phyloP scores from a whole-genome alignment of 768 basidiomycete genomes.

The Suillus variegatus region DNA sequence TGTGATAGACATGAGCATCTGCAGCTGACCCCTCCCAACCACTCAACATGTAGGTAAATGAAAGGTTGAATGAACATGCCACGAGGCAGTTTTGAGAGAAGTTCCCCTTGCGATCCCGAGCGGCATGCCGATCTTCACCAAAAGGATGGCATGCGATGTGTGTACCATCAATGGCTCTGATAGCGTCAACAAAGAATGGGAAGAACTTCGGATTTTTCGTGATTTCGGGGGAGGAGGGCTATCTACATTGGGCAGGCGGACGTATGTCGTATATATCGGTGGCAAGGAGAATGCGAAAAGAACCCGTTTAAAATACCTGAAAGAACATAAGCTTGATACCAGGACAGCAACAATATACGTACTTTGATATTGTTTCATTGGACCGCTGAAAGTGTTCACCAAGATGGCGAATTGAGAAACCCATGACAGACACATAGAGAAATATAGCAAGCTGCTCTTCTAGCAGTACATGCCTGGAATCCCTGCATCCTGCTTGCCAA shows the following conservation, averaged over 20 bases:
- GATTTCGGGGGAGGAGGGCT: slow-evolving; percentile 18
- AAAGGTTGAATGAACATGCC: background rate
- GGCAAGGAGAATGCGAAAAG: slow-evolving; percentile 25
- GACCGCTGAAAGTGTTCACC: too few species aligned
- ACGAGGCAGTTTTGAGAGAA: background rate
- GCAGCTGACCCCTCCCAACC: background rate
- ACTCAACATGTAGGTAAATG: background rate
- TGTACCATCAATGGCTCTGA: slow-evolving; percentile 32
- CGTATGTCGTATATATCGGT: slow-evolving; percentile 29
- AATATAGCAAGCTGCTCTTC: too few species aligned
- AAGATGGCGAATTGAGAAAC: too few species aligned
- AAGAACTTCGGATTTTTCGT: slow-evolving; percentile 22
- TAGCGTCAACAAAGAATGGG: slow-evolving; percentile 25
- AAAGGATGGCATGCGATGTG: slow-evolving; percentile 19
- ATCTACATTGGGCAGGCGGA: slow-evolving; percentile 15
- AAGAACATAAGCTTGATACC: background rate
- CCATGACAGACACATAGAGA: too few species aligned
- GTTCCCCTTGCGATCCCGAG: background rate
- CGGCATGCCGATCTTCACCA: slow-evolving; percentile 12
- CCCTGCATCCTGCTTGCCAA: too few species aligned
- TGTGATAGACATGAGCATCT: too few species aligned
- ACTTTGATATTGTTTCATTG: slow-evolving; percentile 3
- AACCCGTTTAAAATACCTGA: slow-evolving; percentile 32
- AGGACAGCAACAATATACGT: background rate
- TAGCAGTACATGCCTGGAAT: too few species aligned